Evolutionary conservation across 2,329 filamentous ascomycete genomes (phyloP), one percentile per base, ranked within the genome.

Genomic region (Ceratocystis diversiconidia): DNA sequence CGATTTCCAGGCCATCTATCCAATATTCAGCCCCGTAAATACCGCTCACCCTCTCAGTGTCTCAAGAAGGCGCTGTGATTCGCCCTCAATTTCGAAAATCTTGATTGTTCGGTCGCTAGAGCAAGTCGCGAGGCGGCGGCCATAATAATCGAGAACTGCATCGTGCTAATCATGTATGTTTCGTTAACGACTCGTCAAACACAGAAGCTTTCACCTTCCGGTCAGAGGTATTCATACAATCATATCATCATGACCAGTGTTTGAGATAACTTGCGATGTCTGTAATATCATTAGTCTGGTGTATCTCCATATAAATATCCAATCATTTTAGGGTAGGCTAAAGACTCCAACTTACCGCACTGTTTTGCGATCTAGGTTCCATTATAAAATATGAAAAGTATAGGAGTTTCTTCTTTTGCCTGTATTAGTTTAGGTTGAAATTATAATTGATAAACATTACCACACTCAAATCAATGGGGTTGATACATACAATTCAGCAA

Each of bases 71-170:
- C 89, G 85, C 77, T 99, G 92, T 70, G 87, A 84, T 72, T 97
- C 92, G 72, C 91, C 90, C 73, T 97, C 92, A 65, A 99, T 88
- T 77, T 99, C 94, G 74, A 96, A 99, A 74, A 99, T 97, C 80
- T 97, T 97, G 80, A 99, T 95, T 61, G 92, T 97, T 75, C 94
- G 92, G 78, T 99, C 94, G 70, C 92, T 96, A 44, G 92, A 96
- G 78, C 94, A 97, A 70, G 94, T 99, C 69, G 94, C 94, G 71
- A 99, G 85, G 73, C 92, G 88, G 71, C 94, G 87, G 73, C 94
- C 94, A 77, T 97, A 99, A 81, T 97, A 99, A 76, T 99, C 94
- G 74, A 99, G 87, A 70, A 95, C 92, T 70, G 94, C 94, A 83
- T 99, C 94, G 77, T 99, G 94, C 92, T 90, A 70, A 70, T 41